These are phyloP conservation scores for Paspalum notatum DNA, from an alignment of 176 grass and related monocot genomes.

Conservation along the genomic window DNA sequence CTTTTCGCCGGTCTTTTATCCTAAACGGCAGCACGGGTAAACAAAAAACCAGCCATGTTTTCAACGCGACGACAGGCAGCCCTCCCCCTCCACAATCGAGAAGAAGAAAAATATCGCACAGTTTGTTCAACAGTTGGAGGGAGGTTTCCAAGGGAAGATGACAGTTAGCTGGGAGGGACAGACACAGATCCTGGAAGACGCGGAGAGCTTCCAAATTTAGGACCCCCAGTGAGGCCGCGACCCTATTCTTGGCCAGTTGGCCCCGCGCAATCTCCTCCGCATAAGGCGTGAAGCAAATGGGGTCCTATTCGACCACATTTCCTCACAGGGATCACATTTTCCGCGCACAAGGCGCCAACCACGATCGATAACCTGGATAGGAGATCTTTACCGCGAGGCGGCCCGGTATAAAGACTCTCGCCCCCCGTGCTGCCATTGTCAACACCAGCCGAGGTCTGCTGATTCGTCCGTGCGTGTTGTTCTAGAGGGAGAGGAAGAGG, in stretches of 20 bases:
- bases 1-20: background rate
- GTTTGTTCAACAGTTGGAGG: background rate
- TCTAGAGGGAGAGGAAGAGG: slow-evolving; percentile 23
- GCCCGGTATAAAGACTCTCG: background rate
- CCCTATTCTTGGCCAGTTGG: slow-evolving; percentile 46
- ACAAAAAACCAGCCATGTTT: background rate
- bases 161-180: background rate
- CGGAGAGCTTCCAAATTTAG: slow-evolving; percentile 38
- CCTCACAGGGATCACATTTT: slow-evolving; percentile 43
- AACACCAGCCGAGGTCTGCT: background rate
- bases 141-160: background rate
- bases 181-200: slow-evolving; percentile 20
- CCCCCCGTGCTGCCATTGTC: slow-evolving; percentile 26
- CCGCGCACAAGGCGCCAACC: slow-evolving; percentile 6
- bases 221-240: background rate
- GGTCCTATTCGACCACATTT: slow-evolving; percentile 31
- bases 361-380: slow-evolving; percentile 27
- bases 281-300: slow-evolving; percentile 30
- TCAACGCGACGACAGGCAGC: background rate
- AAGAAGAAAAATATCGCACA: background rate
- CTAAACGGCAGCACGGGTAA: background rate
- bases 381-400: slow-evolving; percentile 28
- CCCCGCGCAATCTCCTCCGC: slow-evolving; percentile 35
- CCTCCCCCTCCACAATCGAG: background rate
- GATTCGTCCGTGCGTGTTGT: slow-evolving; percentile 4